Conservation (phyloP, 2,329 filamentous ascomycete species). For the Coniochaeta ligniaria region DNA sequence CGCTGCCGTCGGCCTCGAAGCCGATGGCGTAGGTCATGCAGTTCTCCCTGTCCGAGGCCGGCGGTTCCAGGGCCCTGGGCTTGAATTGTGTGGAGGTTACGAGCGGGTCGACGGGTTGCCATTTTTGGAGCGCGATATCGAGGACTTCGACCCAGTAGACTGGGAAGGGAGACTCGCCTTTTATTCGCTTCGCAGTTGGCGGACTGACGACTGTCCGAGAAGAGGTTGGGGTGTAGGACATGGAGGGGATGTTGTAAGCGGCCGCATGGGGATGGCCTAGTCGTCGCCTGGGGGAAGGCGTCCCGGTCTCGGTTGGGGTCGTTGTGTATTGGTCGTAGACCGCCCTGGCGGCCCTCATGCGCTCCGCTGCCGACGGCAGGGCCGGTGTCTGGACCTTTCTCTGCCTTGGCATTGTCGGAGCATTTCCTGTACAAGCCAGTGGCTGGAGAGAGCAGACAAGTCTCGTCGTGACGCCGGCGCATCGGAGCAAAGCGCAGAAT, state of each 20-base stretch:
- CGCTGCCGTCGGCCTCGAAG: constrained; percentile 73
- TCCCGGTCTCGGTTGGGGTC: constrained; percentile 16
- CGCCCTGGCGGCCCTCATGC: constrained; percentile 26
- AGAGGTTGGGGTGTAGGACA: constrained; percentile 16
- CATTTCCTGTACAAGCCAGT: constrained; percentile 57
- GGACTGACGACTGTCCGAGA: constrained; percentile 27
- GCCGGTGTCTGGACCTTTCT: constrained; percentile 20
- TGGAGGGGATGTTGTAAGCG: constrained; percentile 40
- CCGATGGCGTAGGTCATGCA: constrained; percentile 76
- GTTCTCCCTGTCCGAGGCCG: constrained; percentile 69
- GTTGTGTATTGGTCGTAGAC: constrained; percentile 24
- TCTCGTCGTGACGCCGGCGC: constrained; percentile 72
- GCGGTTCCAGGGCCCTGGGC: constrained; percentile 72
- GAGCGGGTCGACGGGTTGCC: constrained; percentile 80
- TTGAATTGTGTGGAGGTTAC: constrained; percentile 76
- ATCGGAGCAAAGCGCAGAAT: constrained; percentile 79
- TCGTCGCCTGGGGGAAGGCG: constrained; percentile 35
- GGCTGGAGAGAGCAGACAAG: constrained; percentile 88
- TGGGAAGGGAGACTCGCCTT: constrained; percentile 71
- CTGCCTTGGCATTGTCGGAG: constrained; percentile 38
- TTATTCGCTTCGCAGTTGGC: constrained; percentile 36
- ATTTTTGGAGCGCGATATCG: constrained; percentile 79
- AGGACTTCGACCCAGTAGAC: constrained; percentile 95
- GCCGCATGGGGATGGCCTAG: constrained; percentile 48
- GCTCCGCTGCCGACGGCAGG: constrained; percentile 25